A percentile compares a stretch with the other conserved stretches of the same genome.
Evolutionary conservation across 345 rosid genomes (phyloP).

Genomic region (Erysimum cheiranthoides): DNA sequence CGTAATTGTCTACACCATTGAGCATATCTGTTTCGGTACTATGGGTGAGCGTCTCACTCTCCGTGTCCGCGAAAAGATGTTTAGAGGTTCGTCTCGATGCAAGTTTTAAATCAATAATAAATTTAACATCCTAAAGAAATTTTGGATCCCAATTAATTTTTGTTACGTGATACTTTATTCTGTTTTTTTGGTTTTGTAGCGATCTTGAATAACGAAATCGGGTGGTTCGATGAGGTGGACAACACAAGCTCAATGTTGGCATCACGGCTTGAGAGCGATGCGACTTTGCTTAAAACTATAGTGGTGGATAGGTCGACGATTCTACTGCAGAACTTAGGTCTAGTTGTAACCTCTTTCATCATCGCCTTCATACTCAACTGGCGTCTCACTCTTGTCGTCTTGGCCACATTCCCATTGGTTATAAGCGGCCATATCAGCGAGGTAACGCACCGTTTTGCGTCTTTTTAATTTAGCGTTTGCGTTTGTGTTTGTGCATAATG

Average conservation of each 20-base stretch:
- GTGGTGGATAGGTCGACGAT: slow-evolving; percentile 85
- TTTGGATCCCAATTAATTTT: background rate
- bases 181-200: slow-evolving; percentile 53
- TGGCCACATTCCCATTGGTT: slow-evolving; percentile 82
- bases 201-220: slow-evolving; percentile 86
- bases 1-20: slow-evolving; percentile 66
- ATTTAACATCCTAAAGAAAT: background rate
- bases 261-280: slow-evolving; percentile 83
- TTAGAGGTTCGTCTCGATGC: slow-evolving; percentile 56
- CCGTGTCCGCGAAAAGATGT: slow-evolving; percentile 86
- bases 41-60: slow-evolving; percentile 95
- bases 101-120: background rate
- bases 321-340: slow-evolving; percentile 81
- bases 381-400: slow-evolving; percentile 89
- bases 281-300: slow-evolving; percentile 70
- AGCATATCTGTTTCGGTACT: slow-evolving; percentile 78
- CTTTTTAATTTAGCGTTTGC: background rate
- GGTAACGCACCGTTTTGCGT: slow-evolving; percentile 52
- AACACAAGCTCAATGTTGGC: slow-evolving; percentile 88
- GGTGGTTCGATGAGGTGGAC: slow-evolving; percentile 89
- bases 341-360: slow-evolving; percentile 71
- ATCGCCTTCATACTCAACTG: slow-evolving; percentile 90
- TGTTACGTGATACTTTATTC: slow-evolving; percentile 5
- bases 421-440: slow-evolving; percentile 97
- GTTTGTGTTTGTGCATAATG: background rate